Percentiles rank a stretch among this genome's conserved stretches.
These are phyloP conservation scores for Ramularia collo-cygni DNA, from an alignment of 2,329 filamentous ascomycete genomes.

Conservation along the genomic window DNA sequence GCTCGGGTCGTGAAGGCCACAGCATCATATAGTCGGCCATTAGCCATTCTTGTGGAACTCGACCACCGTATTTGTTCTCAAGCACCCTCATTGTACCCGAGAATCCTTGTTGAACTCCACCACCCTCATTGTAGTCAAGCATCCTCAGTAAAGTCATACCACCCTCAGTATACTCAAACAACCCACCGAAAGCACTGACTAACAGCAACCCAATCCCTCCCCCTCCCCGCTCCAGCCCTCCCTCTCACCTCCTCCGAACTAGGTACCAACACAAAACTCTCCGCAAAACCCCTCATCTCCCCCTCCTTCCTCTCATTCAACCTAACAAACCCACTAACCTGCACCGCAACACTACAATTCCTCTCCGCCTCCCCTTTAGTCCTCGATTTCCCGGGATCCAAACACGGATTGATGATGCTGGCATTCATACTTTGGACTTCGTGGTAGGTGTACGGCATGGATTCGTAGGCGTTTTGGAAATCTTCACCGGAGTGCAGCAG, in stretches of 20 bases:
- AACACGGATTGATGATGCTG: slow-evolving; percentile 63
- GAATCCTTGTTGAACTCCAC: neutral
- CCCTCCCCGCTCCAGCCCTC: slow-evolving; percentile 26
- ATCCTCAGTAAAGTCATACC: neutral
- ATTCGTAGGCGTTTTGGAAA: slow-evolving; percentile 59
- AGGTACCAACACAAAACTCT: slow-evolving; percentile 74
- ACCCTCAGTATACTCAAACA: slow-evolving; percentile 24
- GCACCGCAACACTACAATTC: slow-evolving; percentile 65
- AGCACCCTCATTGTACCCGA: neutral
- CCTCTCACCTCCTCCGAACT: slow-evolving; percentile 30
- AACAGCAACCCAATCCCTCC: slow-evolving; percentile 35
- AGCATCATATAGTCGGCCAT: no score
- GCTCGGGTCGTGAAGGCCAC: no score
- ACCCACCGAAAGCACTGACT: slow-evolving; percentile 39
- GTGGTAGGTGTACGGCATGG: slow-evolving; percentile 57
- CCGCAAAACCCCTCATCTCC: slow-evolving; percentile 64
- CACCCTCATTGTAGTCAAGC: neutral
- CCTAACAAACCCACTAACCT: slow-evolving; percentile 64
- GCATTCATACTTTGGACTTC: slow-evolving; percentile 71
- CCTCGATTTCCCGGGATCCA: slow-evolving; percentile 19
- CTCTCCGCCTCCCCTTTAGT: slow-evolving; percentile 39
- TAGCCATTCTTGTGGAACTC: no score
- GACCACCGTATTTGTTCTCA: no score
- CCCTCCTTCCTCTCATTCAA: slow-evolving; percentile 55
- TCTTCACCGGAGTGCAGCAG: slow-evolving; percentile 54